Base-by-base conservation (phyloP, 192 early-diverging fungal genomes). In the Funneliformis geosporum region DNA sequence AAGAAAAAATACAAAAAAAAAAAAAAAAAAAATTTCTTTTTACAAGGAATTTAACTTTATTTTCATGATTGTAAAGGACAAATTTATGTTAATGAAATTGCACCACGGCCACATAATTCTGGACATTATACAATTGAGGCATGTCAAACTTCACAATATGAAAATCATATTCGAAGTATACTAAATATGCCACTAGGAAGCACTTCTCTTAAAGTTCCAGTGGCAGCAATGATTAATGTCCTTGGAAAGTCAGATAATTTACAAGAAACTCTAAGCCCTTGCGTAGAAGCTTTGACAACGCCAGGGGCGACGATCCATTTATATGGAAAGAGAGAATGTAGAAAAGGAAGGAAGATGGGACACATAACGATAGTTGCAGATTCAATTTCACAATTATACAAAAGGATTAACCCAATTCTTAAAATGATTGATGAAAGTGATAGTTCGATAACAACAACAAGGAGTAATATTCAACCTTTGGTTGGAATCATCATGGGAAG, bases 401-500 rank as follows among this genome's bases (percentile, higher is more conserved):
- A 88, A 33, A 87, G 90, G 16, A 71, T 92, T 55, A 78, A 83
- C 33, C 86, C 89, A 18, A 91, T 95, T 73, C 86, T 96, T 21
- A 61, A 84, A 27, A 83, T 81, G 1, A 91, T 91, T 62, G 93
- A 92, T 67, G 82, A 90, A 44, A 88, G 86, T 73, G 88, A 85
- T 72, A 76, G 84, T 55, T 82, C 87, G 68, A 83, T 86, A 68
- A 74, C 86, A 73, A 43, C 33, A 9, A n/a, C 40, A 23, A 21
- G 8, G 8, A 28, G 21, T 78, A 89, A 82, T 42, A 76, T 87
- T 12, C 80, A 83, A 33, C 95, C 97, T 10, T 81, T 97, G 23
- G 97, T 99, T 7, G 96, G 94, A 60, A 96, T 99, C 77, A 98
- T 99, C 77, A 99, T 99, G 98, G 98, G 98, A 14, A 96, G 95